Conservation (phyloP, 345 rosid genomes). For the Melaleuca alternifolia region DNA sequence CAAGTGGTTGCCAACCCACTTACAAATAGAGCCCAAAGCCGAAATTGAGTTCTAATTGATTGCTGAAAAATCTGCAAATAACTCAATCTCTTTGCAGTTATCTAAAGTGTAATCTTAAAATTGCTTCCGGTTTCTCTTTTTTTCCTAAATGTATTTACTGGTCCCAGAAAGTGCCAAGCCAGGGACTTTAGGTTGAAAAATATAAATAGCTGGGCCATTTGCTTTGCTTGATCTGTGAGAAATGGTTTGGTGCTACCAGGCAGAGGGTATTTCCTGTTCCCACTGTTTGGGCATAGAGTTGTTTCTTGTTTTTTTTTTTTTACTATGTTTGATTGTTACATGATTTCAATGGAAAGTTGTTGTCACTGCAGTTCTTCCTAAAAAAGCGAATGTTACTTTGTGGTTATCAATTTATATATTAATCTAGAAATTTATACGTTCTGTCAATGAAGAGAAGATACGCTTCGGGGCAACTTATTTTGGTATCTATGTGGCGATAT, state of each 20-base stretch:
- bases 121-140: background rate
- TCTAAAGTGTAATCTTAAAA: background rate
- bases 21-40: background rate
- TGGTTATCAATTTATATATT: background rate
- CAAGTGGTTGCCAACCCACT: background rate
- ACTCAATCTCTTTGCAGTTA: background rate
- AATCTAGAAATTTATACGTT: background rate
- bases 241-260: background rate
- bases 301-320: background rate
- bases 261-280: background rate
- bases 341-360: background rate
- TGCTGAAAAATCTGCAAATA: background rate
- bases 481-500: background rate
- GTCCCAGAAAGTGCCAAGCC: background rate
- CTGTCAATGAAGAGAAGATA: background rate
- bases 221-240: background rate
- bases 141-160: background rate
- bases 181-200: background rate
- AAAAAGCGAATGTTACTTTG: background rate
- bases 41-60: background rate
- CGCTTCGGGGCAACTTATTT: background rate
- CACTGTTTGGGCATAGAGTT: background rate
- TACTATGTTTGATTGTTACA: background rate
- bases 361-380: background rate
- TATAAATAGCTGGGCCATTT: background rate